These are phyloP conservation scores for Nematodospora anomalae DNA, from an alignment of 1,139 yeast genomes.

Conservation along the genomic window DNA sequence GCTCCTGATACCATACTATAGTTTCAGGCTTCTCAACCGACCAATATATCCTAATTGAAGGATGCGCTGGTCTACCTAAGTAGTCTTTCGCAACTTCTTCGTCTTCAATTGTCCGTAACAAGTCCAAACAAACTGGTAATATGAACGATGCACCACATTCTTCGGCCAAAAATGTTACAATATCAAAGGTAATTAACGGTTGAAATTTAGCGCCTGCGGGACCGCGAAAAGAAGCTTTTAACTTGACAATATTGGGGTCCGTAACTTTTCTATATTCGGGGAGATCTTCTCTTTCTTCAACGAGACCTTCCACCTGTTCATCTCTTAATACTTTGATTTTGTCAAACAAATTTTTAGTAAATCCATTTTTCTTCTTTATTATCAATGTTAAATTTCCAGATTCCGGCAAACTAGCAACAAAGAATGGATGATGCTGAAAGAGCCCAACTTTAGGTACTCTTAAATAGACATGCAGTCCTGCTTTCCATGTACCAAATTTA, in stretches of 20 bases:
- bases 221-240: slow-evolving; percentile 41
- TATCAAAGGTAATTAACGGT: slow-evolving; percentile 43
- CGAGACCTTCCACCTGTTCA: slow-evolving; percentile 16
- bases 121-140: slow-evolving; percentile 45
- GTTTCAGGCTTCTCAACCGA: slow-evolving; percentile 27
- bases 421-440: slow-evolving; percentile 50
- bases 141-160: slow-evolving; percentile 51
- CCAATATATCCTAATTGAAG: slow-evolving; percentile 37
- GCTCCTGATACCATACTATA: slow-evolving; percentile 38
- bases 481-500: slow-evolving; percentile 42
- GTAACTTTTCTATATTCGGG: slow-evolving; percentile 12
- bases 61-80: slow-evolving; percentile 31
- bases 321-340: slow-evolving; percentile 14
- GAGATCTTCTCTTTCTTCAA: slow-evolving; percentile 6
- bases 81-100: slow-evolving; percentile 32
- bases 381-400: slow-evolving; percentile 40
- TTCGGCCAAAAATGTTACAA: slow-evolving; percentile 40
- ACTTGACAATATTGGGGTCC: slow-evolving; percentile 15
- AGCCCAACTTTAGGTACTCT: slow-evolving; percentile 38
- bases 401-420: slow-evolving; percentile 41
- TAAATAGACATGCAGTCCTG: slow-evolving; percentile 49
- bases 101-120: slow-evolving; percentile 26
- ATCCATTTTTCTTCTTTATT: slow-evolving; percentile 43
- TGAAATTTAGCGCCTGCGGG: slow-evolving; percentile 47
- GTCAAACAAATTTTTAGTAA: slow-evolving; percentile 38